These are phyloP conservation scores for Diospyros kaki DNA, from an alignment of 148 eudicot species.

Conservation along the genomic window DNA sequence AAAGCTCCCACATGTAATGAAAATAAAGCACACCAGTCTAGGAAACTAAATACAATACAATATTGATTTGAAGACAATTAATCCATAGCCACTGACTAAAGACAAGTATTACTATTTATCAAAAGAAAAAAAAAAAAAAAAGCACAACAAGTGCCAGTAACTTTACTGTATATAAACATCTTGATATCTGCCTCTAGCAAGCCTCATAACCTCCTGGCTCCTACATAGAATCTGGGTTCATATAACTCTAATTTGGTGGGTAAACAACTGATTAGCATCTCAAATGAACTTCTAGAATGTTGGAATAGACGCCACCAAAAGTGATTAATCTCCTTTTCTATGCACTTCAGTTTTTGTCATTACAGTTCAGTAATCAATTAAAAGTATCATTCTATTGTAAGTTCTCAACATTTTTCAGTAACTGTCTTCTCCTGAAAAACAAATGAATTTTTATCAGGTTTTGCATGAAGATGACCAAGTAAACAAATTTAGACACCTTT, in stretches of 20 bases:
- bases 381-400: not conserved
- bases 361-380: not conserved
- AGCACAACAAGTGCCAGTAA: no score
- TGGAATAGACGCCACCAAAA: not conserved
- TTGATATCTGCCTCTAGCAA: conserved; percentile 2
- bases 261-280: not conserved
- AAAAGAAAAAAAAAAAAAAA: no score
- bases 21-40: not conserved
- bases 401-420: not conserved
- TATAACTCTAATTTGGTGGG: not conserved
- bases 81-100: not conserved
- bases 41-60: not conserved
- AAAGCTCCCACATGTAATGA: not conserved
- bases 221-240: not conserved
- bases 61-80: not conserved
- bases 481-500: not conserved
- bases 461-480: not conserved
- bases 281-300: no score
- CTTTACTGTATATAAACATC: not conserved
- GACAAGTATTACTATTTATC: not conserved
- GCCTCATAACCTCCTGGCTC: not conserved
- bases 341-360: not conserved
- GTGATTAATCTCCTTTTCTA: not conserved
- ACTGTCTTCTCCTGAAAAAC: not conserved
- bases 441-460: not conserved